phyloP scores from a whole-genome alignment of 108 stramenopile species.

The Thalassiosira profunda region DNA sequence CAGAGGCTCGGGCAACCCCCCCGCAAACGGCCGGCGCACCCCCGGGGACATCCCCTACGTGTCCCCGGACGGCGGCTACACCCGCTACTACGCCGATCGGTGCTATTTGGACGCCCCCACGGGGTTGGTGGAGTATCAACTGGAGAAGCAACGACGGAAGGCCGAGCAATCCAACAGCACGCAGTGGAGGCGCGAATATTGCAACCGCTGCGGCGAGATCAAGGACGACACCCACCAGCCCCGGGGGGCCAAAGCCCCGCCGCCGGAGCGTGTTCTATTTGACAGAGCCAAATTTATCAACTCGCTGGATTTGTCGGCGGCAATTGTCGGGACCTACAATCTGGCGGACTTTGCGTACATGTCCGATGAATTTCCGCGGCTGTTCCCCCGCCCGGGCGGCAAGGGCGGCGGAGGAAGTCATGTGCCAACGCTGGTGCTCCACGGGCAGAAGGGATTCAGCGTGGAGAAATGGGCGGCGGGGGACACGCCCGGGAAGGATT shows the following conservation, averaged over 20 bases:
- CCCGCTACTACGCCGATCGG: conserved; percentile 50
- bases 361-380: conserved; percentile 22
- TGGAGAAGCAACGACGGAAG: neutral
- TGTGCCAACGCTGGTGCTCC: conserved; percentile 77
- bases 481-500: no score
- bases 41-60: conserved; percentile 45
- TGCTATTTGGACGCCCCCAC: conserved; percentile 52
- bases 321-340: conserved; percentile 70
- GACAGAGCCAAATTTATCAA: conserved; percentile 65
- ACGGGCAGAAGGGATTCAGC: conserved; percentile 66
- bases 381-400: conserved; percentile 41
- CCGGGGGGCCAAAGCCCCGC: no score
- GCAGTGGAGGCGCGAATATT: conserved; percentile 28
- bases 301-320: conserved; percentile 68
- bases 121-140: conserved; percentile 33
- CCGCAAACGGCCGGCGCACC: no score
- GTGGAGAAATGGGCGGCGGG: conserved; percentile 13
- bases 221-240: no score
- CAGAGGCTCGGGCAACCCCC: no score
- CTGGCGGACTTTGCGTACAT: conserved; percentile 45
- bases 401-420: conserved; percentile 6
- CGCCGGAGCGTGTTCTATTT: conserved; percentile 33
- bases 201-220: conserved; percentile 45
- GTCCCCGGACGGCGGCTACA: conserved; percentile 25
- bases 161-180: neutral